Base-by-base conservation (phyloP, 2,329 filamentous ascomycete species). In the Monilinia fructigena region DNA sequence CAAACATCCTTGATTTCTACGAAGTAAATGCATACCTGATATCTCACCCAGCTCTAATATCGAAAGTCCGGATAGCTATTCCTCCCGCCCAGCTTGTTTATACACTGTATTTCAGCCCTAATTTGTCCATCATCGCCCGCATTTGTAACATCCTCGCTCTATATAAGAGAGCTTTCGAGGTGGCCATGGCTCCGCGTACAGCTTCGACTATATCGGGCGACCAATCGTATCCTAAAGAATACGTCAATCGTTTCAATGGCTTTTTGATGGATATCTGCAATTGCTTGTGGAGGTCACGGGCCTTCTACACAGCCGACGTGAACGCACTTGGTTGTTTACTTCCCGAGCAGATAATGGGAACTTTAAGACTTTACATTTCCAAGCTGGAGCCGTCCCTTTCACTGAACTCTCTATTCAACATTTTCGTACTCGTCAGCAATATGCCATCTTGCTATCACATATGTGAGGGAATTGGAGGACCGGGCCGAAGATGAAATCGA, bases 191-290 rank as follows among this genome's bases (percentile, higher is more conserved):
- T 79, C 28, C 78, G 65, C 75, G 82, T 68, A 53, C 45, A 11
- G 14, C 40, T 23, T 50, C 59, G 10, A 48, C 38, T 20, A 16
- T 12, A 72, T 68, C 55, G 77, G 31, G 68, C 76, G 68, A 60
- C 59, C 68, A 70, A 23, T 76, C 79, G 14, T 89, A 88, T 68
- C 81, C 86, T 38, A 81, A 84, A 53, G 78, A 81, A 42, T 85
- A 89, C 66, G 85, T 92, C 52, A 85, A 86, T 70, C 79, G 83
- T 31, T 93, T 95, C 79, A 96, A 96, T 75, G 89, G 89, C 28
- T 93, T 90, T 75, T 83, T 96, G 42, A 93, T 95, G 86, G 92
- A 96, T 75, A 84, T 93, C 42, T 93, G 91, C 80, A 96, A 96
- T 75, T 86, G 90, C 61, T 77, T 95, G 56, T 96, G 92, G 92